Evolutionary conservation across 495 filamentous ascomycete species (phyloP).

Genomic region (Hypoxylon fuscum): DNA sequence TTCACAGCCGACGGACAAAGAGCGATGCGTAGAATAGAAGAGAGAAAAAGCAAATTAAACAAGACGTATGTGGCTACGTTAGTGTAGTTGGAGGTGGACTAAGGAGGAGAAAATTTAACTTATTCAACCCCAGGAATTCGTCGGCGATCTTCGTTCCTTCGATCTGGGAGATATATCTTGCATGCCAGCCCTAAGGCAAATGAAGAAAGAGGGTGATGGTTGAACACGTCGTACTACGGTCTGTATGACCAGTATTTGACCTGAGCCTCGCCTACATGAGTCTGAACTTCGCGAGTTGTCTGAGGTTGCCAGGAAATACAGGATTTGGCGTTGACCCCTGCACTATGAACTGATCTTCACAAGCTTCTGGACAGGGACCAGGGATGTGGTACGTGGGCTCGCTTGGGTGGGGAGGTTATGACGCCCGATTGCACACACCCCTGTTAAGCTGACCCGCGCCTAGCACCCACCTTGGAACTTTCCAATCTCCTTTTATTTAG

Average conservation of each 20-base stretch:
- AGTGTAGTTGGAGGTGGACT: conserved; percentile 17
- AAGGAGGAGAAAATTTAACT: conserved; percentile 20
- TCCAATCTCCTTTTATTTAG: conserved; percentile 29
- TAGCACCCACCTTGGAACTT: conserved; percentile 29
- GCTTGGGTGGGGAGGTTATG: conserved; percentile 25
- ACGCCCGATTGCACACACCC: conserved; percentile 34
- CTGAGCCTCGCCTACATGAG: conserved; percentile 8
- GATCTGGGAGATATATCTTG: conserved; percentile 26
- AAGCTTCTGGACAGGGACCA: conserved; percentile 26
- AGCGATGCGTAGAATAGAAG: conserved; percentile 8
- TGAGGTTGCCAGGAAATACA: conserved; percentile 34
- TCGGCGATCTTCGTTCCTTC: conserved; percentile 30
- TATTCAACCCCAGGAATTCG: conserved; percentile 26
- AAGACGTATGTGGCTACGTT: conserved; percentile 27
- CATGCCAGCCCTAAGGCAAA: background rate
- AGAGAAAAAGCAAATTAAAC: conserved; percentile 9
- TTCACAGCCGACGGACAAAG: conserved; percentile 1
- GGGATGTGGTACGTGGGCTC: conserved; percentile 5
- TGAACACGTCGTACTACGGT: background rate
- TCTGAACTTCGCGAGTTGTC: conserved; percentile 15
- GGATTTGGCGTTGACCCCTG: conserved; percentile 28
- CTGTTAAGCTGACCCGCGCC: conserved; percentile 29
- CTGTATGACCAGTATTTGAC: conserved; percentile 9
- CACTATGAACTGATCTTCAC: conserved; percentile 29
- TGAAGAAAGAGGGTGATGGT: background rate